Conservation (phyloP, 176 grass and related monocot genomes). For the Rhipidocladum racemiflorum region DNA sequence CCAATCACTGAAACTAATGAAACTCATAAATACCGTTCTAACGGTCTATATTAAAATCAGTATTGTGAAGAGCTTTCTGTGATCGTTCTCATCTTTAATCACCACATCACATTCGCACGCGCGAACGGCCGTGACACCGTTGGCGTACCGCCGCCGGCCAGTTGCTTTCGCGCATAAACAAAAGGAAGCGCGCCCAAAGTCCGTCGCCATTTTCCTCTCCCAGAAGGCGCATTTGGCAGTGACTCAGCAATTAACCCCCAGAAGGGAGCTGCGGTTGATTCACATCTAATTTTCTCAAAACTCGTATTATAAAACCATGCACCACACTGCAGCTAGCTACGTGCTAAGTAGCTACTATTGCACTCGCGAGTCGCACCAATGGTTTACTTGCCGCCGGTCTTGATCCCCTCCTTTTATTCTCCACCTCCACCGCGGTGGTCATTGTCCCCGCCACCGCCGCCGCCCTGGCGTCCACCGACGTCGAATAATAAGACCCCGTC, state of each 20-base stretch:
- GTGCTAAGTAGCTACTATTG: neutral
- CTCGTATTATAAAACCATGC: slow-evolving; percentile 3
- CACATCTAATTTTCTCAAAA: neutral
- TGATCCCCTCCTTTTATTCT: neutral
- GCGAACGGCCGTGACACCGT: neutral
- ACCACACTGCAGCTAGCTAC: neutral
- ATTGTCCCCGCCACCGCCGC: neutral
- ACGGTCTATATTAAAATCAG: too few species aligned
- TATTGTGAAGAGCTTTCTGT: too few species aligned
- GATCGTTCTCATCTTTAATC: neutral
- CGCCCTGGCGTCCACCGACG: neutral
- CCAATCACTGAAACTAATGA: too few species aligned
- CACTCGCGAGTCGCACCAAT: neutral
- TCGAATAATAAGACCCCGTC: neutral
- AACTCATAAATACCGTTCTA: too few species aligned
- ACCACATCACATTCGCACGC: neutral
- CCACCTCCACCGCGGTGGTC: neutral
- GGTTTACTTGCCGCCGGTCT: neutral
- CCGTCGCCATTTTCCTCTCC: neutral
- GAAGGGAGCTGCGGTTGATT: neutral
- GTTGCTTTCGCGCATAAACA: neutral
- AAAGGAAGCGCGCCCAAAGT: neutral
- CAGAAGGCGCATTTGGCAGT: neutral
- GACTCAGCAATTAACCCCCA: neutral
- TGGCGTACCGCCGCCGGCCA: slow-evolving; percentile 8